phyloP scores from a whole-genome alignment of 2,329 filamentous ascomycete species.

The Hypoxylon sp. region DNA sequence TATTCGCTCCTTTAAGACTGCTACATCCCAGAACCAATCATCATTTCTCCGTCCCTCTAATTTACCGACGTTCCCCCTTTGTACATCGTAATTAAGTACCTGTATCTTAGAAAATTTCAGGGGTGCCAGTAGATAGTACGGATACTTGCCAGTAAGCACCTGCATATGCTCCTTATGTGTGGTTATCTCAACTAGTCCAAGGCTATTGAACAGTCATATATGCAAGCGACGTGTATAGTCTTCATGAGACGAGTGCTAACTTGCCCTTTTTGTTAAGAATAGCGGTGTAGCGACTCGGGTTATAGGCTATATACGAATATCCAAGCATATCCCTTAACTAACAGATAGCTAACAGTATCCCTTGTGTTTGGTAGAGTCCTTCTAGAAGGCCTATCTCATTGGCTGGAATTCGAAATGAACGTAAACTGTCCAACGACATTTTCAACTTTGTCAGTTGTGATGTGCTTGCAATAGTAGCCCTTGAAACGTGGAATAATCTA shows the following conservation, averaged over 20 bases:
- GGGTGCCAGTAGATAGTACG: neutral
- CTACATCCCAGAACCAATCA: no score
- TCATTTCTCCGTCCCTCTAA: neutral
- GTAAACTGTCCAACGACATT: no score
- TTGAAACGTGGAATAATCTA: no score
- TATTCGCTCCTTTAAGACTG: neutral
- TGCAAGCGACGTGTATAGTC: neutral
- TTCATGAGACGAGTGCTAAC: neutral
- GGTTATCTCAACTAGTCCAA: neutral
- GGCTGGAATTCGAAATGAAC: no score
- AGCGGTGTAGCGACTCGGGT: neutral
- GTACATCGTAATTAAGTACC: neutral
- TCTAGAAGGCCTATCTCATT: no score
- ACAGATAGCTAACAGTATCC: no score
- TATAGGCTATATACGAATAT: neutral
- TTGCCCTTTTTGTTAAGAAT: neutral
- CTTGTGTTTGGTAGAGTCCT: no score
- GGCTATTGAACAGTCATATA: neutral
- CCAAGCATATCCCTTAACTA: neutral
- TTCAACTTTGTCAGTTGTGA: no score
- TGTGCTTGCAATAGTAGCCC: no score
- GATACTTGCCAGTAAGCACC: neutral
- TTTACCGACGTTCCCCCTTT: neutral
- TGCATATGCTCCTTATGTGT: neutral
- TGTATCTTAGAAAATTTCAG: neutral